phyloP scores from a whole-genome alignment of 2,329 filamentous ascomycete species.

The Zymoseptoria crescenta region DNA sequence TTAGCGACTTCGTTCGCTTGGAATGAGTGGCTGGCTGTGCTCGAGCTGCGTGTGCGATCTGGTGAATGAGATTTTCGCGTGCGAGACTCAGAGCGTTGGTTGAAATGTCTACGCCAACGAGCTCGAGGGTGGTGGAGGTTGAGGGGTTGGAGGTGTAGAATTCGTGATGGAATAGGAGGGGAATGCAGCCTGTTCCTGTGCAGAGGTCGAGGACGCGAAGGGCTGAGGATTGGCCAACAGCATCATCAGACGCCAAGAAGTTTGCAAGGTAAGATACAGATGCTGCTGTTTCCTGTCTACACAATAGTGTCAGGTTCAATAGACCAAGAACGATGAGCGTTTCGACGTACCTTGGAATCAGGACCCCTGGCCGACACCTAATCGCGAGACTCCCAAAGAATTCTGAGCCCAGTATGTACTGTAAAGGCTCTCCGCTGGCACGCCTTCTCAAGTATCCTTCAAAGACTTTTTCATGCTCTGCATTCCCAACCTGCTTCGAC shows the following conservation, averaged over 20 bases:
- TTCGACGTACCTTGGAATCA: constrained; percentile 64
- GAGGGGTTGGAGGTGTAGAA: constrained; percentile 33
- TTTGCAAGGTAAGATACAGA: constrained; percentile 30
- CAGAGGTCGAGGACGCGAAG: constrained; percentile 75
- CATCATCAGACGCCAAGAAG: constrained; percentile 14
- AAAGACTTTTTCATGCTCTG: constrained; percentile 24
- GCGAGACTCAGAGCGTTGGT: constrained; percentile 57
- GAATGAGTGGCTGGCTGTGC: not conserved
- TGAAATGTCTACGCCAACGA: constrained; percentile 71
- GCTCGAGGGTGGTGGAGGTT: constrained; percentile 31
- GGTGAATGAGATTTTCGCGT: constrained; percentile 45
- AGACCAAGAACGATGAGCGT: not conserved
- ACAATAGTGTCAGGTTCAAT: not conserved
- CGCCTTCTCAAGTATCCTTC: constrained; percentile 29
- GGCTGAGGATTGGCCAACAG: not conserved
- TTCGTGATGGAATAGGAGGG: constrained; percentile 63
- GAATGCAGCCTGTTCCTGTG: constrained; percentile 85
- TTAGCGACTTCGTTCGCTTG: constrained; percentile 9
- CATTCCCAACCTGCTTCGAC: constrained; percentile 13
- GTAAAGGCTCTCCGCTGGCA: constrained; percentile 64
- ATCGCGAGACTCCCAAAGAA: constrained; percentile 82
- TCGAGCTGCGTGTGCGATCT: constrained; percentile 37
- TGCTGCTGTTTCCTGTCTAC: constrained; percentile 42
- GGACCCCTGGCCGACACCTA: constrained; percentile 63
- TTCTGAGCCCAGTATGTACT: constrained; percentile 82